Evolutionary conservation across 768 basidiomycete species (phyloP).

Genomic region (Trametes sanguinea): DNA sequence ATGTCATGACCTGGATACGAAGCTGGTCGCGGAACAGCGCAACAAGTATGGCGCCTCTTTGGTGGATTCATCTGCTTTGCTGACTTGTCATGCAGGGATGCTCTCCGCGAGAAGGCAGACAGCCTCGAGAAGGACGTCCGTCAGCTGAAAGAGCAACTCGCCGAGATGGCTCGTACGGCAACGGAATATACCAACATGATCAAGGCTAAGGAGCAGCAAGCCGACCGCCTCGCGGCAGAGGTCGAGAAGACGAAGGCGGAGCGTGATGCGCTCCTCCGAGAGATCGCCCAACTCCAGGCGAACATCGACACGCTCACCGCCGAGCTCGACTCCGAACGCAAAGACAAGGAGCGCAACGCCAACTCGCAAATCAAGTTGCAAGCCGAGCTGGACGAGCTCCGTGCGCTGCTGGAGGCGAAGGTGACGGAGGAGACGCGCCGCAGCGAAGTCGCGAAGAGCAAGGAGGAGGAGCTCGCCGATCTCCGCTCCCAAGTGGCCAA

Average conservation of each 20-base stretch:
- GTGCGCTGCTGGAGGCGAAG: constrained; percentile 81
- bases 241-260: constrained; percentile 56
- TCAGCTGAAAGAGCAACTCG: constrained; percentile 72
- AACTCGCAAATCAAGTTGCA: constrained; percentile 62
- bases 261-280: constrained; percentile 53
- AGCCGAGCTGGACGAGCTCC: constrained; percentile 83
- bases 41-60: constrained; percentile 52
- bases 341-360: constrained; percentile 51
- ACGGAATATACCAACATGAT: constrained; percentile 76
- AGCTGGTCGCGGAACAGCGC: constrained; percentile 63
- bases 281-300: constrained; percentile 68
- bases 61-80: neutral
- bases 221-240: constrained; percentile 54
- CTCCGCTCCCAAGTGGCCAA: constrained; percentile 64
- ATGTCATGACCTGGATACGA: constrained; percentile 70
- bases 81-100: constrained; percentile 48
- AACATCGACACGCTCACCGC: constrained; percentile 65
- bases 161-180: constrained; percentile 74
- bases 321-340: constrained; percentile 61
- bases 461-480: constrained; percentile 77
- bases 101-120: constrained; percentile 58
- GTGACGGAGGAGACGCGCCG: constrained; percentile 83
- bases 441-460: constrained; percentile 82
- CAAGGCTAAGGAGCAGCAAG: constrained; percentile 74
- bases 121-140: constrained; percentile 68